phyloP scores from a whole-genome alignment of 306 rosid species.

The Sindora glabra region DNA sequence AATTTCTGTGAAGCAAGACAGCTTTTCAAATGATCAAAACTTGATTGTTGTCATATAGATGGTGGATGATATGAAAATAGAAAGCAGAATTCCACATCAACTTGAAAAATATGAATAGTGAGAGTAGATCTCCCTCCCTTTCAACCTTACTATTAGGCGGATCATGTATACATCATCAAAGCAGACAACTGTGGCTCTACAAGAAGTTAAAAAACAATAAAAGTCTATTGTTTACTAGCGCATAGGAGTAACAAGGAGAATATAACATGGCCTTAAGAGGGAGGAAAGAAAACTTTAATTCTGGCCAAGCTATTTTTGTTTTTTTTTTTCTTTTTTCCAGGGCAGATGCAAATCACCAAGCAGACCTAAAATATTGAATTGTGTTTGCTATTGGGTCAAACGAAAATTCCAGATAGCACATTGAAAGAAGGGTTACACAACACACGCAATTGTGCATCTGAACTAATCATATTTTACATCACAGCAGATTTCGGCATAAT shows the following conservation, averaged over 20 bases:
- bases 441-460: not conserved
- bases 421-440: not conserved
- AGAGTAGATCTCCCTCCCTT: too few species aligned
- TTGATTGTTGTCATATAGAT: not conserved
- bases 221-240: not conserved
- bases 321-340: not conserved
- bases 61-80: not conserved
- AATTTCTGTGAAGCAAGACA: constrained; percentile 1
- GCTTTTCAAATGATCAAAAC: not conserved
- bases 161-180: constrained; percentile 1
- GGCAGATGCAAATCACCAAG: not conserved
- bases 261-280: not conserved
- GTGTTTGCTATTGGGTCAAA: not conserved
- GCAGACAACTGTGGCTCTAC: not conserved
- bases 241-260: not conserved
- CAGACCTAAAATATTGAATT: not conserved
- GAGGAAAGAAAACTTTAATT: not conserved
- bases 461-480: not conserved
- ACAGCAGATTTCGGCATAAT: not conserved
- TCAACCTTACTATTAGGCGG: too few species aligned
- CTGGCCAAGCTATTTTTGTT: not conserved
- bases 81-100: not conserved
- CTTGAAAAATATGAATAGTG: not conserved
- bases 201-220: constrained; percentile 6
- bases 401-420: not conserved